These are phyloP conservation scores for Starmerella kuoi DNA, from an alignment of 805 yeast species.

Conservation along the genomic window DNA sequence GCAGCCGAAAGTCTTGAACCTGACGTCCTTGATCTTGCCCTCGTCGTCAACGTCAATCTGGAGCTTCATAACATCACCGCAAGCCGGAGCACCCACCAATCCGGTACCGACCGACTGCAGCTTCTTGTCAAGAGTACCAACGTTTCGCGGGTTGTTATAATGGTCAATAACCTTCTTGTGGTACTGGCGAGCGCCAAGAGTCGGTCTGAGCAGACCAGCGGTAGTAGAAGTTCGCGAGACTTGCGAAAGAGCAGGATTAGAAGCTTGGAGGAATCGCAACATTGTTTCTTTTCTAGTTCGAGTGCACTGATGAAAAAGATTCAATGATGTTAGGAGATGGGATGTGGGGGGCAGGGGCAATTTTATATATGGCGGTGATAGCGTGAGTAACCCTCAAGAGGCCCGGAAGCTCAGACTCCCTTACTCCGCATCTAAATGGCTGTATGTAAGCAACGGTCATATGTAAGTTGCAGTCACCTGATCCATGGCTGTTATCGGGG, in stretches of 20 bases:
- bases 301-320: constrained; percentile 3
- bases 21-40: constrained; percentile 87
- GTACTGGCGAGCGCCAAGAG: constrained; percentile 30
- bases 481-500: no score
- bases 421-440: no score
- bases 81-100: constrained; percentile 96
- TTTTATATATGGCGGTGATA: neutral
- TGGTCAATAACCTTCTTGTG: constrained; percentile 94
- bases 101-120: constrained; percentile 83
- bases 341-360: neutral
- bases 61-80: constrained; percentile 97
- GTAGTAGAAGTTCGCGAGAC: neutral
- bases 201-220: neutral
- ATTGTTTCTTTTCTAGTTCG: neutral
- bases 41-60: constrained; percentile 89
- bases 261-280: neutral
- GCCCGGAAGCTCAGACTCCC: no score
- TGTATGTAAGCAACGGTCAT: no score
- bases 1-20: constrained; percentile 98
- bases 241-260: neutral
- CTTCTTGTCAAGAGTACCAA: constrained; percentile 78
- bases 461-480: no score
- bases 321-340: neutral
- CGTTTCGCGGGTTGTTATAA: constrained; percentile 92
- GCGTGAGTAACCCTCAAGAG: neutral